These are phyloP conservation scores for Torulaspora indica DNA, from an alignment of 805 yeast species.

Conservation along the genomic window DNA sequence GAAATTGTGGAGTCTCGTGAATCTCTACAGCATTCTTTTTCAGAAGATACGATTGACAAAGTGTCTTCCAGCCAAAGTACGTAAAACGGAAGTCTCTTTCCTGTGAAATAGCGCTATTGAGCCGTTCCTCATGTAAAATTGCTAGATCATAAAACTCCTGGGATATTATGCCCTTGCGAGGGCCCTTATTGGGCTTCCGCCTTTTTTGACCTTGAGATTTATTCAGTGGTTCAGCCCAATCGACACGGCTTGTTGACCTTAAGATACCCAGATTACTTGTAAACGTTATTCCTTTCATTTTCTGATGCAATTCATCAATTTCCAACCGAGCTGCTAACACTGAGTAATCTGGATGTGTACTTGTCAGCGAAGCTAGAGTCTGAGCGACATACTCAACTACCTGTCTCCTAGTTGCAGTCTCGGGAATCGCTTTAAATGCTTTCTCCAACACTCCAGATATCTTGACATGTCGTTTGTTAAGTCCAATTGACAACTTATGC, in stretches of 20 bases:
- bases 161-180: conserved; percentile 63
- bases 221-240: not conserved
- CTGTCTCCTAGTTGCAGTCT: conserved; percentile 5
- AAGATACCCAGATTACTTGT: conserved; percentile 15
- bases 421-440: conserved; percentile 60
- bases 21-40: conserved; percentile 43
- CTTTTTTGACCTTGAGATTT: conserved; percentile 71
- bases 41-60: conserved; percentile 76
- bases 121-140: conserved; percentile 51
- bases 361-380: conserved; percentile 93
- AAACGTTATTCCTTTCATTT: conserved; percentile 28
- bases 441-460: conserved; percentile 88
- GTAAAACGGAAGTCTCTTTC: conserved; percentile 71
- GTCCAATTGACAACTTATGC: conserved; percentile 65
- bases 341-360: conserved; percentile 96
- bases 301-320: conserved; percentile 84
- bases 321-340: conserved; percentile 91
- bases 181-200: conserved; percentile 65
- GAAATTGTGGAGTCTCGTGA: conserved; percentile 82
- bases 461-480: conserved; percentile 82
- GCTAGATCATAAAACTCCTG: conserved; percentile 59
- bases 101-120: conserved; percentile 65
- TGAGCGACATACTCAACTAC: conserved; percentile 60
- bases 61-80: conserved; percentile 84
- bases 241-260: conserved; percentile 4